These are phyloP conservation scores for Cytospora schulzeri DNA, from an alignment of 2,329 filamentous ascomycete species.

Conservation along the genomic window DNA sequence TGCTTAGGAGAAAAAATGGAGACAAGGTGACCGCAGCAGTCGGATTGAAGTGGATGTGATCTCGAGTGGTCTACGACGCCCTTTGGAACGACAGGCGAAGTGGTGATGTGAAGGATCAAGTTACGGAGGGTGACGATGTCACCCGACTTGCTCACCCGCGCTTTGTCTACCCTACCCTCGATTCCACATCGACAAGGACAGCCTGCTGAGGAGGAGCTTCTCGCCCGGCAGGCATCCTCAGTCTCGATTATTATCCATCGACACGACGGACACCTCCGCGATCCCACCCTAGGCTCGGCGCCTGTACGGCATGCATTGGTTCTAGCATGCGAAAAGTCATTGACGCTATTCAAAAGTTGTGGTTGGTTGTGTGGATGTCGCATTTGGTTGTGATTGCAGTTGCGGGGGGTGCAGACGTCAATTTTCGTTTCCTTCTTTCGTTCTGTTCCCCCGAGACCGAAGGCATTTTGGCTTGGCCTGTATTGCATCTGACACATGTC, in stretches of 20 bases:
- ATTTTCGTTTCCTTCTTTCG: slow-evolving; percentile 12
- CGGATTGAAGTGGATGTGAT: background rate
- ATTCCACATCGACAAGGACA: background rate
- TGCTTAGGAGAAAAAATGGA: slow-evolving; percentile 4
- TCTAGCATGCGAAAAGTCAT: slow-evolving; percentile 3
- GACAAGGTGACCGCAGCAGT: background rate
- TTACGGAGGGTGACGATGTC: background rate
- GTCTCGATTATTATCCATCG: background rate
- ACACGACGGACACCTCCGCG: background rate
- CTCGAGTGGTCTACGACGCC: background rate
- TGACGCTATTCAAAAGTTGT: slow-evolving; percentile 12
- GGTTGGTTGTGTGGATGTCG: slow-evolving; percentile 19
- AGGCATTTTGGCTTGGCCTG: slow-evolving; percentile 21
- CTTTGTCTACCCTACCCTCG: background rate
- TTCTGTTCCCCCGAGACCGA: slow-evolving; percentile 11
- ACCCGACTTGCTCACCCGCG: background rate
- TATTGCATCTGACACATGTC: slow-evolving; percentile 26
- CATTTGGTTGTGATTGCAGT: slow-evolving; percentile 2
- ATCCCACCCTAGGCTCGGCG: background rate
- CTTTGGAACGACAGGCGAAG: background rate
- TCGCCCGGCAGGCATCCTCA: background rate
- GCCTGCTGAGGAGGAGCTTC: background rate
- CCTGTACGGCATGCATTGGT: slow-evolving; percentile 5
- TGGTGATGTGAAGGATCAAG: background rate
- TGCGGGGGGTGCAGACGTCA: slow-evolving; percentile 12